Conservation (phyloP, 1,284 basidiomycete species). For the Sanguinoderma infundibulare region DNA sequence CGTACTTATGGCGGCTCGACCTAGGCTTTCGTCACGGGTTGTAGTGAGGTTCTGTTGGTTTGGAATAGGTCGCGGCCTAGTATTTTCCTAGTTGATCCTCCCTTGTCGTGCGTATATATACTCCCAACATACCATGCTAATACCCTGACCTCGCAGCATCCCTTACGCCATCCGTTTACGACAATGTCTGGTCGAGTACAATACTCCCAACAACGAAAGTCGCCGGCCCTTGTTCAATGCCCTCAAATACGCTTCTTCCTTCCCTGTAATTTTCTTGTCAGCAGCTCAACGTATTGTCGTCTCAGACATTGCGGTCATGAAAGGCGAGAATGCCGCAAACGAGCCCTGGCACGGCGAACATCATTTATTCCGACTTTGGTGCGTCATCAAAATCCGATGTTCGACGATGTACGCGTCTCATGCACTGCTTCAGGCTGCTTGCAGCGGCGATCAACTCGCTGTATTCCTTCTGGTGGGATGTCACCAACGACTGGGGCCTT, state of each 20-base stretch:
- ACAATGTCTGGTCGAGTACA: conserved; percentile 92
- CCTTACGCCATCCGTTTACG: conserved; percentile 92
- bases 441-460: conserved; percentile 88
- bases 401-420: background rate
- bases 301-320: conserved; percentile 54
- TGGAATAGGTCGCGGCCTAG: background rate
- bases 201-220: conserved; percentile 65
- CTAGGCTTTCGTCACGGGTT: too few relatives aligned
- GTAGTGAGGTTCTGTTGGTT: background rate
- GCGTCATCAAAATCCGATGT: conserved; percentile 30
- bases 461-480: conserved; percentile 99
- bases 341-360: conserved; percentile 79
- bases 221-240: conserved; percentile 90
- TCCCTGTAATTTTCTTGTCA: conserved; percentile 96
- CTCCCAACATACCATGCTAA: background rate
- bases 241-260: conserved; percentile 94
- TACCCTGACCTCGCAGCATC: conserved; percentile 53
- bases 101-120: background rate
- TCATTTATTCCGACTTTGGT: conserved; percentile 85
- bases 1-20: too few relatives aligned
- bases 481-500: conserved; percentile 98
- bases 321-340: conserved; percentile 47
- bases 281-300: conserved; percentile 81
- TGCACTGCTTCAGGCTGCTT: conserved; percentile 64
- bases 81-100: background rate